Conservation (phyloP, 257 asterid genomes). For the Striga asiatica region DNA sequence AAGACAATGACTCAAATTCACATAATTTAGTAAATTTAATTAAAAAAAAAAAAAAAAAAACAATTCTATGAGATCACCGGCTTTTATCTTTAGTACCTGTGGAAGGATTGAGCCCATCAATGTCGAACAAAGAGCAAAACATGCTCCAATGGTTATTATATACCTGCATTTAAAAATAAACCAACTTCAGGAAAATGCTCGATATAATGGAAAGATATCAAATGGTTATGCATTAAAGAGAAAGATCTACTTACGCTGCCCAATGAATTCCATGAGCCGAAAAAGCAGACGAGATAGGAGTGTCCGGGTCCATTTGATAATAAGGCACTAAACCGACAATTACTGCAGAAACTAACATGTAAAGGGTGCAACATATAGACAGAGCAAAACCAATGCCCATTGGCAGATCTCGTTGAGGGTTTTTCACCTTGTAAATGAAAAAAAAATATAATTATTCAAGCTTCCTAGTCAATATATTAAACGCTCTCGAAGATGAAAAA, state of each 20-base stretch:
- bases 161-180: constrained; percentile 36
- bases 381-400: constrained; percentile 84
- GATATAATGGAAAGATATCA: neutral
- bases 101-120: constrained; percentile 93
- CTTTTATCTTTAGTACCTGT: no score
- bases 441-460: neutral
- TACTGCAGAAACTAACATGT: constrained; percentile 94
- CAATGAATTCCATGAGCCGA: constrained; percentile 61
- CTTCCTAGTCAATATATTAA: neutral
- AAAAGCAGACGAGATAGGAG: constrained; percentile 97
- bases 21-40: no score
- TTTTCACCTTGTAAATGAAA: constrained; percentile 52
- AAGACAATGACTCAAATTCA: no score
- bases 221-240: neutral
- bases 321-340: constrained; percentile 93
- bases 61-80: neutral
- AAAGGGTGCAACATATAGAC: constrained; percentile 67
- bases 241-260: constrained; percentile 78
- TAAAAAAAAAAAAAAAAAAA: neutral
- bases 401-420: constrained; percentile 96
- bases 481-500: constrained; percentile 5
- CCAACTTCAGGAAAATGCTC: neutral
- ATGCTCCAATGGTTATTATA: constrained; percentile 69
- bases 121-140: constrained; percentile 91
- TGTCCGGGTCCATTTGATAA: constrained; percentile 89